Conservation (phyloP, 306 rosid genomes). For the Abrus pulchellus region DNA sequence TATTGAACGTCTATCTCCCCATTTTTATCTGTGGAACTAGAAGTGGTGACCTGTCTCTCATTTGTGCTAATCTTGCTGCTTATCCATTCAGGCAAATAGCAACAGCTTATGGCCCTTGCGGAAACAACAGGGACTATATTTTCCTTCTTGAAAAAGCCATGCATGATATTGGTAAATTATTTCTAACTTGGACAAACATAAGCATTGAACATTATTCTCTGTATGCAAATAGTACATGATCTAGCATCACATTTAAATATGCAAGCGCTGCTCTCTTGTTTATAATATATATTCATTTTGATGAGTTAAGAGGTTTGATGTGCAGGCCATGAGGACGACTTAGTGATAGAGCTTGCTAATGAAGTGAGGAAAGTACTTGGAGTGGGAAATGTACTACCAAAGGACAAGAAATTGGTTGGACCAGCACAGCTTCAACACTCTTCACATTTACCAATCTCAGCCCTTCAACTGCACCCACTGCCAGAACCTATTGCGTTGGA, state of each 20-base stretch:
- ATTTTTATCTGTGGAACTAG: neutral
- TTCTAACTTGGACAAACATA: neutral
- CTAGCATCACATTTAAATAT: neutral
- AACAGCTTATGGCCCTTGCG: conserved; percentile 95
- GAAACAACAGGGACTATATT: conserved; percentile 87
- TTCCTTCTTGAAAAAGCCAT: conserved; percentile 87
- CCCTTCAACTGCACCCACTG: conserved; percentile 67
- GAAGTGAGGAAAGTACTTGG: conserved; percentile 90
- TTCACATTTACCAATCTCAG: conserved; percentile 65
- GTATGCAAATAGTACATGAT: neutral
- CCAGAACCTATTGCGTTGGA: conserved; percentile 88
- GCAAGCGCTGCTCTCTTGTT: neutral
- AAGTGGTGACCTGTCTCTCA: neutral
- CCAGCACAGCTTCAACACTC: conserved; percentile 58
- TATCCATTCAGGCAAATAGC: conserved; percentile 86
- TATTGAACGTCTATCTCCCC: neutral
- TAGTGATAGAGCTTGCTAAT: conserved; percentile 89
- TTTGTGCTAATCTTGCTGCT: conserved; percentile 4
- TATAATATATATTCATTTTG: neutral
- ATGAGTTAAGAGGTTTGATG: conserved; percentile 28
- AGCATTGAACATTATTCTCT: neutral
- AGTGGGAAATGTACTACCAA: conserved; percentile 54
- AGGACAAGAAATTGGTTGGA: conserved; percentile 64
- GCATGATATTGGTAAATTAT: conserved; percentile 78
- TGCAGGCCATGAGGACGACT: conserved; percentile 87